Percentiles rank a stretch among this genome's conserved stretches.
These are phyloP conservation scores for Cyberlindnera mrakii DNA, from an alignment of 805 yeast genomes.

Conservation along the genomic window DNA sequence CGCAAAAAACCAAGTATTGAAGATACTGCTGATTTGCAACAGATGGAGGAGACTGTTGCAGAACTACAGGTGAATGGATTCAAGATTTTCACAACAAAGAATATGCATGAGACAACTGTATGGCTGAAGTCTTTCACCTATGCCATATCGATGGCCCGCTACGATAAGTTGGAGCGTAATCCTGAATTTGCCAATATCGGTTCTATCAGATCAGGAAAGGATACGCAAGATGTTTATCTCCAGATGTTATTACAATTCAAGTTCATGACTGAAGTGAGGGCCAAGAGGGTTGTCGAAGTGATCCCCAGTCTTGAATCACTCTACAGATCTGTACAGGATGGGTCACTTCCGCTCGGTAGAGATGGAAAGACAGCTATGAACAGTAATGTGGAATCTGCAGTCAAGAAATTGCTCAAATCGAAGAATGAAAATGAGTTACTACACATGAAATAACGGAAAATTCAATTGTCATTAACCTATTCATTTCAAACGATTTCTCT, in stretches of 20 bases:
- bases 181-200: constrained; percentile 51
- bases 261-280: constrained; percentile 46
- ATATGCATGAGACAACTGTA: constrained; percentile 36
- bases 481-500: constrained; percentile 3
- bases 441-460: constrained; percentile 1
- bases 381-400: constrained; percentile 41
- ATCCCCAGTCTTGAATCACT: constrained; percentile 34
- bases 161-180: constrained; percentile 52
- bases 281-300: constrained; percentile 36
- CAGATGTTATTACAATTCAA: constrained; percentile 52
- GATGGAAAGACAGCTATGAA: constrained; percentile 43
- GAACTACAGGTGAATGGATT: constrained; percentile 42
- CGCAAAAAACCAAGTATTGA: constrained; percentile 3
- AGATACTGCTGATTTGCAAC: constrained; percentile 12
- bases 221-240: constrained; percentile 38
- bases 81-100: constrained; percentile 46
- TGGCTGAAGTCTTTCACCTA: constrained; percentile 56
- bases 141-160: constrained; percentile 44
- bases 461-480: constrained; percentile 1
- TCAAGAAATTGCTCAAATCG: constrained; percentile 43
- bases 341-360: constrained; percentile 32
- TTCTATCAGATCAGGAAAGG: constrained; percentile 47
- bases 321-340: constrained; percentile 24
- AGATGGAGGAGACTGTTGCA: constrained; percentile 35
- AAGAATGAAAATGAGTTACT: constrained; percentile 41